Evolutionary conservation across 2,329 filamentous ascomycete species (phyloP), one percentile per base, ranked within the genome.

Genomic region (Colletotrichum orchidophilum): DNA sequence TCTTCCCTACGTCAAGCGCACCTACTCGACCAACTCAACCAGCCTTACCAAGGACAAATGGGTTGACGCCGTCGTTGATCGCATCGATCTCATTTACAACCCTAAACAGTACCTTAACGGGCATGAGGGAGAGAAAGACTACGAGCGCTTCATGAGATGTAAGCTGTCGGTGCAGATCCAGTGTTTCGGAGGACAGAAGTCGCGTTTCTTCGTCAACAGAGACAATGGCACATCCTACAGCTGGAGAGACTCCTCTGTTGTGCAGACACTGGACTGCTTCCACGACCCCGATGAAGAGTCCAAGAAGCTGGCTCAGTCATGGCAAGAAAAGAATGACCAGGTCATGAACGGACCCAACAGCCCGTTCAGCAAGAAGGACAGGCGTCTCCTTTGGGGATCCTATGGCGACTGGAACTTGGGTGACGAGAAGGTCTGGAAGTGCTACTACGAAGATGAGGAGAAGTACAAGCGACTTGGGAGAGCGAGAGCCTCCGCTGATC

Each of bases 1-100:
- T 31, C 80, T 83, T 26, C 85, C 85, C 0, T 87, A 87, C 65
- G 79, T 83, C 58, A 87, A 87, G 78, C 81, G 84, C 8, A 84
- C 84, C 2, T 84, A 85, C 66, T 60, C 78, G 24, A 87, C 84
- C 24, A 80, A 78, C 11, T 85, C 83, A 13, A 82, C 75, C 24
- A 83, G 80, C 1, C 80, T 87, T 9, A 74, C 63, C 0, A 77
- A 77, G 42, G 80, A 83, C 58, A 77, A 77, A 3, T 86, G 83
- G 84, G 78, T 81, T 8, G 74, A 81, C 9, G 81, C 79, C 77
- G 78, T 82, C 1, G 76, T 78, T 2, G 73, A 75, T 1, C 78
- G 82, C 29, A 80, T 85, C 72, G 78, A 85, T 62, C 75, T 77
- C 13, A 77, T 85, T 62, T 76, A 84, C 3, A 66, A 74, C 13